Evolutionary conservation across 805 yeast species (phyloP), one percentile per base, ranked within the genome.

Genomic region (Ogataea naganishii): DNA sequence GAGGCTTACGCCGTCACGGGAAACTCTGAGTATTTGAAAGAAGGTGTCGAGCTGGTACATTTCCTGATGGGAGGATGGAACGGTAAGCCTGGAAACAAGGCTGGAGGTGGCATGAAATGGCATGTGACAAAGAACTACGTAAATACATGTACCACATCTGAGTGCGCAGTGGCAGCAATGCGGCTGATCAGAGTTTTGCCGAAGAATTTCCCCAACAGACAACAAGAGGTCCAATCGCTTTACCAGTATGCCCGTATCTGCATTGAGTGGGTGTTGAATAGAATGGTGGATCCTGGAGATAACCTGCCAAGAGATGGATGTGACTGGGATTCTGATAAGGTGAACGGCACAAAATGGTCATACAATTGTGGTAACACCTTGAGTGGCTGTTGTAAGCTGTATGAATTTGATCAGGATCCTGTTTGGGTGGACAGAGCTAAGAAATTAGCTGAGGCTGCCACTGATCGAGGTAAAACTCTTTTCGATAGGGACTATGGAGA

Each of bases 1-100:
- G 66, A 75, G 3, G 81, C 82, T 2, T 78, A 72, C 44, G 85
- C 77, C 44, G 82, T 74, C 15, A 75, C 84, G 1, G 69, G 68
- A 2, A 69, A 76, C 37, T 56, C 56, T 40, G 56, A 57, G 26
- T 73, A 61, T 44, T 56, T 79, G 36, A 73, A 68, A 40, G 59
- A 61, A 40, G 80, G 75, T 6, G 59, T 72, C 29, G 80, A 73
- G 38, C 58, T 75, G 41, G 75, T 69, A 33, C 50, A 72, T 24
- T 77, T 77, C 41, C 50, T 79, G 37, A 70, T 75, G 72, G 74
- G 77, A 8, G 85, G 85, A 14, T 66, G 76, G 69, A 66, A 71
- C 35, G 51, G 58, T 33, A 60, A 62, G 30, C 60, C 62, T 16
- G 46, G 57, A 19, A 58, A 51, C 14, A 48, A 54, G 41, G 55